A percentile compares a stretch with the other conserved stretches of the same genome.
Evolutionary conservation across 2,329 filamentous ascomycete genomes (phyloP).

Genomic region (Curvularia lunata): DNA sequence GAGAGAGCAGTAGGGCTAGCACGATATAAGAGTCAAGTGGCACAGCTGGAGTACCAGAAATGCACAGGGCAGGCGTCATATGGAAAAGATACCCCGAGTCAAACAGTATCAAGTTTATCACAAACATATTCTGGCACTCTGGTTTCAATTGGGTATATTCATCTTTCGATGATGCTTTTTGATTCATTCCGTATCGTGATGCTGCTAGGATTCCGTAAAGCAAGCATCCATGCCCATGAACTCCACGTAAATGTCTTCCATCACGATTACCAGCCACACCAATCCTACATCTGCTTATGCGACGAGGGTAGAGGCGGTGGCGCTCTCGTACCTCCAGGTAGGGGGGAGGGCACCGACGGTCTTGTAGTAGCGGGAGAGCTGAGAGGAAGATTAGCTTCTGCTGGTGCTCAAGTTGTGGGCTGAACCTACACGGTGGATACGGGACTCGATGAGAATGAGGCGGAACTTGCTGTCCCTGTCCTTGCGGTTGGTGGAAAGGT

Average conservation of each 20-base stretch:
- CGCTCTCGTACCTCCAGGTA: constrained; percentile 99
- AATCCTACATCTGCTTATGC: constrained; percentile 50
- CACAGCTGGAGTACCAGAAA: neutral
- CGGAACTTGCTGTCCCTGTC: constrained; percentile 99
- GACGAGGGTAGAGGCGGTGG: constrained; percentile 70
- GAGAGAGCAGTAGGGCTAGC: neutral
- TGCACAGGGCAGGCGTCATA: constrained; percentile 7
- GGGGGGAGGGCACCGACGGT: constrained; percentile 82
- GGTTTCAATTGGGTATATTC: constrained; percentile 27
- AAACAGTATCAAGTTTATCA: constrained; percentile 15
- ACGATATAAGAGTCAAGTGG: neutral
- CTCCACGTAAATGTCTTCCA: constrained; percentile 43
- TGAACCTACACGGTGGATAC: constrained; percentile 80
- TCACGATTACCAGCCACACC: constrained; percentile 29
- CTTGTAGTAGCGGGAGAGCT: constrained; percentile 98
- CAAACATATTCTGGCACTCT: constrained; percentile 16
- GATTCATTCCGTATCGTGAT: constrained; percentile 48
- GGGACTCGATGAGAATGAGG: constrained; percentile 99
- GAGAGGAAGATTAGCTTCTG: neutral
- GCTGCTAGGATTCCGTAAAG: constrained; percentile 44
- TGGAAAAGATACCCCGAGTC: constrained; percentile 30
- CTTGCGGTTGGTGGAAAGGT: constrained; percentile 99
- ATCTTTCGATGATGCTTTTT: constrained; percentile 44
- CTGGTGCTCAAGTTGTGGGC: neutral
- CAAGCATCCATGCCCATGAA: constrained; percentile 47